Base-by-base conservation (phyloP, 306 rosid species). In the Neltuma alba region DNA sequence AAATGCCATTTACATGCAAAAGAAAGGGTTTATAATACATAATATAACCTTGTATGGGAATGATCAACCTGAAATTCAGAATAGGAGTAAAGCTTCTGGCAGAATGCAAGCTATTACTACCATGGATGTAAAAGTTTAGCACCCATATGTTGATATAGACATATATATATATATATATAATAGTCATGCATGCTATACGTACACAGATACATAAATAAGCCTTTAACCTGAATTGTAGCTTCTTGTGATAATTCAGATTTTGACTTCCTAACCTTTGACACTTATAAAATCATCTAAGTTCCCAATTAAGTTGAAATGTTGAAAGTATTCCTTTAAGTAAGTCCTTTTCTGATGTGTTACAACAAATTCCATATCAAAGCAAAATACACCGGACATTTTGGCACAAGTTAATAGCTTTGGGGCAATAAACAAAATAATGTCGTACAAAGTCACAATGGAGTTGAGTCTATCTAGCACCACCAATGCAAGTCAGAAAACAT, bases 11-110 rank as follows among this genome's bases (percentile, higher is more conserved):
- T 13, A 12, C 65, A 54, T 36, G 42, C 7, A 70, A 65, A 40
- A 47, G 7, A 20, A 48, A 76, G 58, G 34, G 60, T 14, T 70
- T 20, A n/a, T 52, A 42, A 21, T 80, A 27, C 20, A 21, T 57
- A 72, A 64, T 25, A 64, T 55, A 64, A 31, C 11, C 28, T 42
- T 72, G 25, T 41, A 28, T 69, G 23, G 73, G 57, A 55, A 54
- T 63, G 18, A 77, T 60, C 20, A 38, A 23, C 31, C 12, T 27
- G 37, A 60, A 60, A 79, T 3, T 44, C 37, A 42, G 25, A 64
- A 63, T 20, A 80, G 42, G 33, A 80, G 34, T 69, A 25, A 52
- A 16, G 63, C 54, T 83, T 76, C 62, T 63, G 63, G 73, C 33
- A 41, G 55, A 76, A 70, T 79, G 67, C 62, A 79, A 75, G 76